Percentiles rank a stretch among this genome's conserved stretches.
These are phyloP conservation scores for Eutrema japonicum DNA, from an alignment of 345 rosid species.

Conservation along the genomic window DNA sequence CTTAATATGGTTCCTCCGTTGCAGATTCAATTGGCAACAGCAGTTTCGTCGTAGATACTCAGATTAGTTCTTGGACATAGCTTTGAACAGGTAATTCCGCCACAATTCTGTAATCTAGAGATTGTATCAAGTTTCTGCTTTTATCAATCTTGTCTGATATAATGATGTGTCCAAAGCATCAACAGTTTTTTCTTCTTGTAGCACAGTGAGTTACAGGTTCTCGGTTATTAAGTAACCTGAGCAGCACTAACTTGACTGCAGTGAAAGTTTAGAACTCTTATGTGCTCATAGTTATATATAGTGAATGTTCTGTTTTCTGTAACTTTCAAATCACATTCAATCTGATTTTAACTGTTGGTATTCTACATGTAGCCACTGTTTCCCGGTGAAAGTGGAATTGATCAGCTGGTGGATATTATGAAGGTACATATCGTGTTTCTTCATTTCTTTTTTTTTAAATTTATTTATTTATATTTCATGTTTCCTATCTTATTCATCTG, in stretches of 20 bases:
- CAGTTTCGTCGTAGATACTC: slow-evolving; percentile 86
- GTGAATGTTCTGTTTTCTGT: neutral
- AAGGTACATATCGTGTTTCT: too few species aligned
- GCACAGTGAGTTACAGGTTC: neutral
- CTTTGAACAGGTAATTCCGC: slow-evolving; percentile 62
- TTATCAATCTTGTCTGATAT: neutral
- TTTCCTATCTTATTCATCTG: too few species aligned
- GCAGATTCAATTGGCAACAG: slow-evolving; percentile 88
- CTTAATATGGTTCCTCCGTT: neutral
- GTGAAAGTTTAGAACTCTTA: neutral
- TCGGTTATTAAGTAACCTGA: neutral
- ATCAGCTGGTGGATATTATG: too few species aligned
- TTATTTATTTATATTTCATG: too few species aligned
- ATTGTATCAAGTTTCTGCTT: neutral
- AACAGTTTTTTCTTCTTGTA: neutral
- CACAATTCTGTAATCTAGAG: neutral
- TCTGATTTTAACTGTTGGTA: too few species aligned
- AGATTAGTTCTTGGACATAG: slow-evolving; percentile 88
- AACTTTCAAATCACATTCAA: too few species aligned
- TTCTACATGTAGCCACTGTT: too few species aligned
- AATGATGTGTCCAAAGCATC: neutral
- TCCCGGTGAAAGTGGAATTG: too few species aligned
- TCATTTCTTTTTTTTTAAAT: too few species aligned
- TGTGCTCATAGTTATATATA: neutral
- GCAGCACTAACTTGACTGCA: neutral